Base-by-base conservation (phyloP, 306 rosid species). In the Castanea crenata region DNA sequence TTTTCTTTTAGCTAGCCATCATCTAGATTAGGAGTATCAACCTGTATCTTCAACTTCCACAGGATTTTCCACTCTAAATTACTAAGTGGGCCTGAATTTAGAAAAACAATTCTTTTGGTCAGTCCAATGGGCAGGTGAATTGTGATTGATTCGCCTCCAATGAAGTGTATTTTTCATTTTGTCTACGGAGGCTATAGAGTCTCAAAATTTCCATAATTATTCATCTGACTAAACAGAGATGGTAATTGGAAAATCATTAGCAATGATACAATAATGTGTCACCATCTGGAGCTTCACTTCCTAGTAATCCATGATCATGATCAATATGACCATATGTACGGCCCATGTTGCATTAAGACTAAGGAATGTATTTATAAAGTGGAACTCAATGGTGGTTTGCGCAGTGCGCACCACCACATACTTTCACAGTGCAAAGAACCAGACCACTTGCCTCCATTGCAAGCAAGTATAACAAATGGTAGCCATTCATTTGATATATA, bases 361-460 rank as follows among this genome's bases (percentile, higher is more conserved):
- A 25, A 27, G 74, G 73, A 74, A 63, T 31, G 74, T 56, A 44
- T 55, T 55, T 19, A 72, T 55, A 65, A 74, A 49, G 55, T 29
- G 59, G 79, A 41, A 41, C 49, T 79, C 71, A 70, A 49, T 38
- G 73, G 70, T 12, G 70, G 82, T 27, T 21, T 55, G 25, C 35
- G 56, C 76, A n/a, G n/a, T 8, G 46, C 46, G 46, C 46, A 41
- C 67, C 71, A 27, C 55, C 46, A 64, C 79, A 56, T 55, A 21
- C 74, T 76, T 85, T 80, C 76, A 11, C 14, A 49, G 12, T 73
- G 80, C 81, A 76, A 16, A 31, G 52, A 71, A 19, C 57, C 5
- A 23, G 69, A 52, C 74, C 84, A 82, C 75, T 63, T 21, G 32
- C 32, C 74, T 8, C n/a, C 51, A 14, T 4, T 38, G 38, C 20